A percentile compares a stretch with the other conserved stretches of the same genome.
These are phyloP conservation scores for Catunica adiposa DNA, from an alignment of 2,329 filamentous ascomycete genomes.

Conservation along the genomic window DNA sequence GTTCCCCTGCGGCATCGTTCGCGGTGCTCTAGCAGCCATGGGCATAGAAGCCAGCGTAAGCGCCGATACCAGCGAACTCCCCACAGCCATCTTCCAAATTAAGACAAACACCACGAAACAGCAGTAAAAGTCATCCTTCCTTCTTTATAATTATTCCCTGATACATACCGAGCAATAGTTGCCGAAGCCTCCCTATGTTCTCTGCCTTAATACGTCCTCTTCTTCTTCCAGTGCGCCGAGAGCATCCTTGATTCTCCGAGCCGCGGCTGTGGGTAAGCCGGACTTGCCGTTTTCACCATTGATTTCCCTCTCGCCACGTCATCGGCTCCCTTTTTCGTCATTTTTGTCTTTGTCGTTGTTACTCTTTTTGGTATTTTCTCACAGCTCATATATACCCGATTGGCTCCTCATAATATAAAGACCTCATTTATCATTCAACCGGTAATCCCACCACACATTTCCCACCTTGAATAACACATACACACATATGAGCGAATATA, in stretches of 20 bases:
- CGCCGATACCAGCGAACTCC: slow-evolving; percentile 75
- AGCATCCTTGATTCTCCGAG: background rate
- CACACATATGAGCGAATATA: no score
- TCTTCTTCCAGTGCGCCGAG: background rate
- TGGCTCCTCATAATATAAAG: background rate
- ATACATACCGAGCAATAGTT: no score
- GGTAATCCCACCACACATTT: no score
- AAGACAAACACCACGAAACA: slow-evolving; percentile 55
- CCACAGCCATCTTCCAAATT: slow-evolving; percentile 86
- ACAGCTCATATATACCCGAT: background rate
- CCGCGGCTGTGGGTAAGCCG: background rate
- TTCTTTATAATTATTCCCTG: no score
- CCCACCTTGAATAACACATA: no score
- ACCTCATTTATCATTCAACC: no score
- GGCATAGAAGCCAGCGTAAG: slow-evolving; percentile 84
- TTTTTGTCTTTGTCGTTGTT: background rate
- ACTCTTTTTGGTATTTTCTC: background rate
- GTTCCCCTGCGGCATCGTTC: slow-evolving; percentile 85
- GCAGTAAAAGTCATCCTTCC: slow-evolving; percentile 22
- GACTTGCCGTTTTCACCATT: background rate
- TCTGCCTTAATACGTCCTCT: background rate
- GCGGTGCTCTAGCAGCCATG: slow-evolving; percentile 80
- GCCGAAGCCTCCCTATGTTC: background rate
- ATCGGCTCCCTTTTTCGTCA: background rate
- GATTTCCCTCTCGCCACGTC: background rate